Evolutionary conservation across 805 yeast species (phyloP).

Genomic region (Cyberlindnera meyerae): DNA sequence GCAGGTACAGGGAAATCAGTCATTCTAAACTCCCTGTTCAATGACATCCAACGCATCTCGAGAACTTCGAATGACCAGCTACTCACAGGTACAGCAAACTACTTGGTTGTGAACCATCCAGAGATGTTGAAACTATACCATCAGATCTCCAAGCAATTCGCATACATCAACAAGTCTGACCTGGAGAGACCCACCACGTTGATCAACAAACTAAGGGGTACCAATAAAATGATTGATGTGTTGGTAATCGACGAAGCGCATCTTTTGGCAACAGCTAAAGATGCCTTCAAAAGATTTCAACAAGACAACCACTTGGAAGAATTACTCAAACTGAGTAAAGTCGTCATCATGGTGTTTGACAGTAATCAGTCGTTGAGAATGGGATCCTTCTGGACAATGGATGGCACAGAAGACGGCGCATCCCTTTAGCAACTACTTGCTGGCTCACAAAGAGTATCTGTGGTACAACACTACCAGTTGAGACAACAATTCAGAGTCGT

Average conservation of each 20-base stretch:
- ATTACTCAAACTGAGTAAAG: conserved; percentile 34
- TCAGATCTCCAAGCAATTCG: conserved; percentile 33
- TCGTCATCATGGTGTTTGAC: conserved; percentile 39
- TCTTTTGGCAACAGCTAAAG: conserved; percentile 37
- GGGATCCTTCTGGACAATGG: conserved; percentile 40
- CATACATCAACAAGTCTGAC: conserved; percentile 33
- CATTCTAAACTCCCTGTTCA: conserved; percentile 37
- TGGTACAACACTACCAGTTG: conserved; percentile 24
- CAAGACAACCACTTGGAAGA: conserved; percentile 42
- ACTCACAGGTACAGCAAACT: conserved; percentile 31
- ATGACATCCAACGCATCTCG: conserved; percentile 34
- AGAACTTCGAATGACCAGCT: conserved; percentile 18
- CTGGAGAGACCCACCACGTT: conserved; percentile 44
- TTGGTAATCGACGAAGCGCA: conserved; percentile 44
- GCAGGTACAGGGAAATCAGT: conserved; percentile 48
- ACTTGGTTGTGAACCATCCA: conserved; percentile 42
- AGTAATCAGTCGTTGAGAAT: conserved; percentile 41
- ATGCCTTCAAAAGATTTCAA: conserved; percentile 39
- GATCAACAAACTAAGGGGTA: conserved; percentile 35
- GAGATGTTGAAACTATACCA: conserved; percentile 43
- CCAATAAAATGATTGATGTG: conserved; percentile 36
- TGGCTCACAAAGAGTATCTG: not conserved
- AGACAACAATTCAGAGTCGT: conserved; percentile 40
- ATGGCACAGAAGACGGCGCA: conserved; percentile 31
- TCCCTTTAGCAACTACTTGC: conserved; percentile 16